Evolutionary conservation across 768 basidiomycete genomes (phyloP).

Genomic region (Psilocybe cyanescens): DNA sequence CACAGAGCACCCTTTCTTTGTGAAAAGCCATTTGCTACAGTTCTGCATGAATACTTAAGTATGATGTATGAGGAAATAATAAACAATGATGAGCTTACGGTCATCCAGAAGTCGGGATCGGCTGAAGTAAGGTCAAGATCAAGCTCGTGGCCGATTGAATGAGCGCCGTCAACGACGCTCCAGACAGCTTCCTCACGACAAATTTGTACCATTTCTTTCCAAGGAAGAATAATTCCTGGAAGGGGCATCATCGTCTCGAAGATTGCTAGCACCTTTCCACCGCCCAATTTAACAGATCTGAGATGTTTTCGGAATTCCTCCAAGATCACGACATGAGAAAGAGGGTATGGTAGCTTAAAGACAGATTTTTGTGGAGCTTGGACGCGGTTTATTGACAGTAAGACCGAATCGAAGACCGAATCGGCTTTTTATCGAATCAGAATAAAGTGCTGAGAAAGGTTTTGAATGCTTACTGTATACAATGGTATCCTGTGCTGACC

Average conservation of each 20-base stretch:
- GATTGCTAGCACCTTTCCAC: slow-evolving; percentile 56
- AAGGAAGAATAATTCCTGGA: slow-evolving; percentile 69
- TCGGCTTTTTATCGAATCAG: slow-evolving; percentile 1
- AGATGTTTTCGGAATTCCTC: slow-evolving; percentile 42
- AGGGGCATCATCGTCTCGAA: slow-evolving; percentile 65
- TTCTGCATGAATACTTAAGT: slow-evolving; percentile 45
- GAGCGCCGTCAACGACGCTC: slow-evolving; percentile 76
- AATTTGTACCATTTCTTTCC: slow-evolving; percentile 70
- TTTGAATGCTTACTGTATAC: slow-evolving; percentile 50
- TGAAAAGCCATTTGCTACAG: slow-evolving; percentile 82
- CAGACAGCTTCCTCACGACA: slow-evolving; percentile 65
- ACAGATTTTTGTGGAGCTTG: slow-evolving; percentile 1
- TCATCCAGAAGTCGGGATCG: slow-evolving; percentile 73
- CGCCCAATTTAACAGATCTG: slow-evolving; percentile 12
- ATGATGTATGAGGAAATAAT: background rate
- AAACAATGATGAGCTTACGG: background rate
- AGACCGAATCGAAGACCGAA: slow-evolving; percentile 2
- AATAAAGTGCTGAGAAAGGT: no score
- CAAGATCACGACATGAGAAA: slow-evolving; percentile 43
- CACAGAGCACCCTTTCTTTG: slow-evolving; percentile 66
- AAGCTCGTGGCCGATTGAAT: slow-evolving; percentile 74
- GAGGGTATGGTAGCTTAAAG: background rate
- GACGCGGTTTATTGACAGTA: slow-evolving; percentile 1
- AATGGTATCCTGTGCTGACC: slow-evolving; percentile 65
- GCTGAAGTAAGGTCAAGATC: slow-evolving; percentile 57